These are phyloP conservation scores for Sanghuangporus baumii DNA, from an alignment of 1,284 basidiomycete genomes.

Conservation along the genomic window DNA sequence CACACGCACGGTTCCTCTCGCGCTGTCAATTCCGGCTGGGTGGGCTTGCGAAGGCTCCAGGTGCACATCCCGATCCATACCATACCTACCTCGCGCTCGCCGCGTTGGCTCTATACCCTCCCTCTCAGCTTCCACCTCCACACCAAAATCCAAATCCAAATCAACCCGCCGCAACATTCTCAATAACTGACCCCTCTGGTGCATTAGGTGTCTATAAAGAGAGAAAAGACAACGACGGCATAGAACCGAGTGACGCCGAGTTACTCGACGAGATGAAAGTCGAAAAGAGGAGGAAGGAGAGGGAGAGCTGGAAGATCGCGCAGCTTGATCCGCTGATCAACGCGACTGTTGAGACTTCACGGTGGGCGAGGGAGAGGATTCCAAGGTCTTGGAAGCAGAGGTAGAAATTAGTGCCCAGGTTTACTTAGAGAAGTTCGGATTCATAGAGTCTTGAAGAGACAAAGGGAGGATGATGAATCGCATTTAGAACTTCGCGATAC, in stretches of 20 bases:
- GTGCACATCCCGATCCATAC: slow-evolving; percentile 74
- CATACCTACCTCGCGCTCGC: slow-evolving; percentile 89
- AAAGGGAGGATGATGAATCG: too few relatives aligned
- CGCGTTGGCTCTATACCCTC: slow-evolving; percentile 63
- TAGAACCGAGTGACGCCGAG: too few relatives aligned
- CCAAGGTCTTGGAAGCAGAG: background rate
- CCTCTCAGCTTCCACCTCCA: slow-evolving; percentile 19
- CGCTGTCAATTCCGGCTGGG: slow-evolving; percentile 81
- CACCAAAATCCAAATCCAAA: background rate
- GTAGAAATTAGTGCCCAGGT: too few relatives aligned
- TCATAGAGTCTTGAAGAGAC: too few relatives aligned
- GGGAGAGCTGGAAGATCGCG: slow-evolving; percentile 48
- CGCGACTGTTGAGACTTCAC: slow-evolving; percentile 53
- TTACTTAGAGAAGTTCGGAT: too few relatives aligned
- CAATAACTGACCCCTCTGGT: too few relatives aligned
- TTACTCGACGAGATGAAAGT: slow-evolving; percentile 16
- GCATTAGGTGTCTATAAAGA: too few relatives aligned
- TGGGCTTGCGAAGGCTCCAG: slow-evolving; percentile 78
- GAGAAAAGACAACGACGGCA: too few relatives aligned
- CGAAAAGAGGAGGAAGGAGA: slow-evolving; percentile 18
- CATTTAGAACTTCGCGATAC: too few relatives aligned
- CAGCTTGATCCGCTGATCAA: slow-evolving; percentile 67
- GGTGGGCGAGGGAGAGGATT: slow-evolving; percentile 46
- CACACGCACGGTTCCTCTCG: slow-evolving; percentile 60
- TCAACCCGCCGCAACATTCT: background rate